A percentile compares a stretch with the other conserved stretches of the same genome.
Evolutionary conservation across 495 filamentous ascomycete species (phyloP).

Genomic region (Beverwykella pulmonaria): DNA sequence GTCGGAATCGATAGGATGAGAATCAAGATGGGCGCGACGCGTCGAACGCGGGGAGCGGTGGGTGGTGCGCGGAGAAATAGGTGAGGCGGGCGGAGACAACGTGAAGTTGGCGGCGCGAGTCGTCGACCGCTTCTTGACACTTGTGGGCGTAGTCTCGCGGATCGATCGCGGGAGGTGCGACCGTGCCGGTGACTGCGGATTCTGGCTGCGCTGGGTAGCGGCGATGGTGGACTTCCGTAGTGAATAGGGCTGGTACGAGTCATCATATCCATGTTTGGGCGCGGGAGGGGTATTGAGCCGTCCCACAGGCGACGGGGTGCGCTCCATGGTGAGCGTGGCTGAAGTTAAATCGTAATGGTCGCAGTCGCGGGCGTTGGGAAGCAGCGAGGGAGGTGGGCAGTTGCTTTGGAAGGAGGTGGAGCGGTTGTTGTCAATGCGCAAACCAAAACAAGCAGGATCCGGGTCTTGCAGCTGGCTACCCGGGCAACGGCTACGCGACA

Average conservation of each 20-base stretch:
- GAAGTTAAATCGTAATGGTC: not conserved
- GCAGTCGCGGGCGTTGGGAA: not conserved
- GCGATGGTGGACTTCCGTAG: constrained; percentile 59
- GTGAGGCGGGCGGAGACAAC: constrained; percentile 56
- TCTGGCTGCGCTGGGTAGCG: constrained; percentile 34
- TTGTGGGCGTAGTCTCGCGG: constrained; percentile 41
- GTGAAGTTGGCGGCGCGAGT: constrained; percentile 38
- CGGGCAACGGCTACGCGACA: not conserved
- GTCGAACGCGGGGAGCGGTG: constrained; percentile 34
- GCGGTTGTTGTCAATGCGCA: not conserved
- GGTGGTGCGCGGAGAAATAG: constrained; percentile 49
- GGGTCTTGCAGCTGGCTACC: not conserved
- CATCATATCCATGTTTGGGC: constrained; percentile 69
- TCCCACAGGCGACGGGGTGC: constrained; percentile 67
- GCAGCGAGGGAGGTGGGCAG: constrained; percentile 17
- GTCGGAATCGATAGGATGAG: constrained; percentile 29
- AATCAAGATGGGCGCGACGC: constrained; percentile 19
- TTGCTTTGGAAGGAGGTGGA: not conserved
- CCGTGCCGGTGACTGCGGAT: not conserved
- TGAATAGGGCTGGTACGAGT: constrained; percentile 71
- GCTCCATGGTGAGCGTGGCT: constrained; percentile 51
- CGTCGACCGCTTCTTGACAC: constrained; percentile 32
- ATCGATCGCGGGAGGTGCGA: constrained; percentile 3
- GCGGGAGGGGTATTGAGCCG: constrained; percentile 68
- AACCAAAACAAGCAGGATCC: constrained; percentile 25